Evolutionary conservation across 345 rosid species (phyloP).

Genomic region (Camelina neglecta): DNA sequence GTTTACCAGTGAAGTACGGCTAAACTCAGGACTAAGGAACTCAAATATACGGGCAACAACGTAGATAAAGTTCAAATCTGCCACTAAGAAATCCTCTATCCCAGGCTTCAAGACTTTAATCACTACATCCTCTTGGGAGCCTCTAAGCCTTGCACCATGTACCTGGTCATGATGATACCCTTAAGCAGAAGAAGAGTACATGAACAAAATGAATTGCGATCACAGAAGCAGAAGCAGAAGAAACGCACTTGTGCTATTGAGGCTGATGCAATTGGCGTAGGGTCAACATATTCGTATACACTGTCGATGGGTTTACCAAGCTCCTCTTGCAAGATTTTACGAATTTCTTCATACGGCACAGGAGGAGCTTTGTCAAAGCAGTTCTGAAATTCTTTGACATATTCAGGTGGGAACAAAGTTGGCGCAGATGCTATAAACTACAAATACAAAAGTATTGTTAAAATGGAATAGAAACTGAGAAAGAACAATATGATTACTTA

Average conservation of each 20-base stretch:
- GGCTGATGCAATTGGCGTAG: slow-evolving; percentile 93
- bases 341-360: slow-evolving; percentile 79
- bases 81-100: slow-evolving; percentile 84
- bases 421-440: slow-evolving; percentile 98
- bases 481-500: neutral
- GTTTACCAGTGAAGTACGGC: slow-evolving; percentile 87
- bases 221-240: slow-evolving; percentile 12
- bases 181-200: slow-evolving; percentile 30
- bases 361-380: slow-evolving; percentile 92
- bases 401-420: slow-evolving; percentile 86
- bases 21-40: slow-evolving; percentile 85
- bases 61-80: slow-evolving; percentile 91
- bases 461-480: neutral
- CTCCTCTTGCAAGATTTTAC: slow-evolving; percentile 76
- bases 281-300: slow-evolving; percentile 83
- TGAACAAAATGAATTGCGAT: slow-evolving; percentile 17
- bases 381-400: slow-evolving; percentile 87
- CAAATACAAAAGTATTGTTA: slow-evolving; percentile 5
- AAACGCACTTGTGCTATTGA: slow-evolving; percentile 85
- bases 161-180: slow-evolving; percentile 57
- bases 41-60: slow-evolving; percentile 90
- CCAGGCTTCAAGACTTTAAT: slow-evolving; percentile 96
- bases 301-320: slow-evolving; percentile 86
- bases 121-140: slow-evolving; percentile 88
- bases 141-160: slow-evolving; percentile 89